Base-by-base conservation (phyloP, 495 filamentous ascomycete genomes). In the Parachaetomium inaequale region DNA sequence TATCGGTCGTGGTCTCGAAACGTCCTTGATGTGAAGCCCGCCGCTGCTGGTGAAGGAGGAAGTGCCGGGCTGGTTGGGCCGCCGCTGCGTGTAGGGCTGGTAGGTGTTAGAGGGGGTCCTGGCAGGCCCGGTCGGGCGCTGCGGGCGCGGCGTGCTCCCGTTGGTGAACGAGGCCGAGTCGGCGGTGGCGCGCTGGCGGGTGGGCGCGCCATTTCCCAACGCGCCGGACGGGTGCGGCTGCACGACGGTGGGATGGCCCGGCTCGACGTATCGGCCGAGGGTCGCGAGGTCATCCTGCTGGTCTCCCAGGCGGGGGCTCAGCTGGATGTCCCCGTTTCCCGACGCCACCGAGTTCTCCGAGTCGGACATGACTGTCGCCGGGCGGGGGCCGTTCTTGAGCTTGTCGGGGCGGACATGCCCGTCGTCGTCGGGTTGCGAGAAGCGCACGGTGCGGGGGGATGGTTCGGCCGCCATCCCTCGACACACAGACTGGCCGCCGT, bases 1-100 rank as follows among this genome's bases (percentile, higher is more conserved):
- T 85, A 82, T 71, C 88, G 88, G 62, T 89, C 92, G 76, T 90
- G 96, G 62, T 84, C 90, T 74, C 87, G 91, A 76, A 88, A 86
- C 74, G 89, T 93, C 62, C 85, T 92, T 70, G 83, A 83, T 76
- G 85, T 90, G 56, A 82, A 92, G 75, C 87, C 91, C 75, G 77
- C 78, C 34, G 17, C 15, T 59, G 56, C 56, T 65, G 61, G 72
- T 62, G 63, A 72, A 74, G 45, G 71, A 67, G 15, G 75, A 59
- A 40, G 72, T 54, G 8, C 66, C 52, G 60, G 63, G 63, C 42
- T 67, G 66, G 26, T 53, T 52, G 12, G 77, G 77, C 38, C 69
- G 68, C 46, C 77, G 70, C 60, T 76, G 76, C 4, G 58, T 54
- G 46, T 74, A 74, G 46, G 79, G 79, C 57, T 80, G 77, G 59